Evolutionary conservation across 192 early-diverging fungal species (phyloP), one percentile per base, ranked within the genome.

Genomic region (Backusella australiensis): DNA sequence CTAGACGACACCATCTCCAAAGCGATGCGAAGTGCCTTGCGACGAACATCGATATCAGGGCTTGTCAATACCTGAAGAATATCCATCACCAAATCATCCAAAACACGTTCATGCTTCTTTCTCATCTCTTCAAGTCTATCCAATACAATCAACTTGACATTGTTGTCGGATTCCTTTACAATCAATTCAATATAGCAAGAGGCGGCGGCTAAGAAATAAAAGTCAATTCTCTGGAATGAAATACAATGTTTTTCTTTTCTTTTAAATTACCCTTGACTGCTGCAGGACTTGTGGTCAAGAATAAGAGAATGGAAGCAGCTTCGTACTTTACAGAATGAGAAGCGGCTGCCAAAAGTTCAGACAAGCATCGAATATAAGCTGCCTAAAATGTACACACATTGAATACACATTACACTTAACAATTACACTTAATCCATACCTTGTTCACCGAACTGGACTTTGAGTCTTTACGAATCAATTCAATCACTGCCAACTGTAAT

Each of bases 1-100:
- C 96, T 89, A 71, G 82, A 91, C 44, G 93, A 91, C 4, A 93
- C 92, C 89, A 99, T 92, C 36, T 97, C 96, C 89, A 98, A 89
- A 68, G 94, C 94, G 67, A 99, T 95, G 21, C 85, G 83, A 36
- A 98, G 81, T 65, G 90, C 93, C 83, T 95, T 96, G 77, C 91
- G 89, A 38, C 98, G 93, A 42, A 99, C 98, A 71, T 93, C 95
- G 80, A 99, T 90, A 78, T 99, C 98, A 65, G 97, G 96, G 71
- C 94, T 94, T 26, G 88, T 83, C 34, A 98, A 82, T 17, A 99
- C 95, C 36, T 96, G 92, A 73, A 99, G 85, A 80, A 98, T 91
- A 82, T 99, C 98, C 94, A 99, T 96, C n/a, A 95, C 96, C 56
- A 96, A 82, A 72, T 97, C 96, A 77, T 96, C 96, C 52, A 99